These are phyloP conservation scores for Chaetomiaceae sp. DNA, from an alignment of 2,329 filamentous ascomycete genomes.

Conservation along the genomic window DNA sequence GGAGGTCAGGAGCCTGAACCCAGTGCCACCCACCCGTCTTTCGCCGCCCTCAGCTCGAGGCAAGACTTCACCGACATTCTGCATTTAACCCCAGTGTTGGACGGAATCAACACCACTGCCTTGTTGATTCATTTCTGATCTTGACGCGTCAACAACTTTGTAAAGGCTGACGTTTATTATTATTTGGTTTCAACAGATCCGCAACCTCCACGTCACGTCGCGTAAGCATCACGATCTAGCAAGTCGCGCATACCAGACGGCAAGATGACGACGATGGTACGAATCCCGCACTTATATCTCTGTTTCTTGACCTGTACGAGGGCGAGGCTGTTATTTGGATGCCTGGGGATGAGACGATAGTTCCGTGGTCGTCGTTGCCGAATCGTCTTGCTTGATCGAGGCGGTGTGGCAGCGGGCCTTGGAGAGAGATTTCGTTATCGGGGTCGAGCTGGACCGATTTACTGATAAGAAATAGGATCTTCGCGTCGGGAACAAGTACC, in stretches of 20 bases:
- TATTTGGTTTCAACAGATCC: background rate
- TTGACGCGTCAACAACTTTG: background rate
- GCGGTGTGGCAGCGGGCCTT: background rate
- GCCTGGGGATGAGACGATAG: background rate
- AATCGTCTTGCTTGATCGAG: background rate
- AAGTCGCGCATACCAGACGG: constrained; percentile 10
- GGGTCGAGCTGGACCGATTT: background rate
- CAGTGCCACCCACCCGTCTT: background rate
- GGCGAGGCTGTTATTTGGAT: background rate
- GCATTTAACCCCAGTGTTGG: constrained; percentile 12
- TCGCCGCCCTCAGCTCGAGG: constrained; percentile 1
- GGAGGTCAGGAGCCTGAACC: background rate
- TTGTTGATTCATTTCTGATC: background rate
- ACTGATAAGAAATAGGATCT: constrained; percentile 63
- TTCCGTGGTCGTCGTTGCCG: background rate
- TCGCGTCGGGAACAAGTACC: constrained; percentile 98
- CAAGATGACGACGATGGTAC: constrained; percentile 51
- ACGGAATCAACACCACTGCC: background rate
- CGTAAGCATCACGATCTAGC: background rate
- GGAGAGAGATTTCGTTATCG: background rate
- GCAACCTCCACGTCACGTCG: background rate
- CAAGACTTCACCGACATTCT: constrained; percentile 7
- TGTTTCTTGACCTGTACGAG: background rate
- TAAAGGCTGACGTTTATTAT: constrained; percentile 3
- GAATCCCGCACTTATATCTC: constrained; percentile 19